Conservation (phyloP, 2,329 filamentous ascomycete species). For the Trichophyton benhamiae region DNA sequence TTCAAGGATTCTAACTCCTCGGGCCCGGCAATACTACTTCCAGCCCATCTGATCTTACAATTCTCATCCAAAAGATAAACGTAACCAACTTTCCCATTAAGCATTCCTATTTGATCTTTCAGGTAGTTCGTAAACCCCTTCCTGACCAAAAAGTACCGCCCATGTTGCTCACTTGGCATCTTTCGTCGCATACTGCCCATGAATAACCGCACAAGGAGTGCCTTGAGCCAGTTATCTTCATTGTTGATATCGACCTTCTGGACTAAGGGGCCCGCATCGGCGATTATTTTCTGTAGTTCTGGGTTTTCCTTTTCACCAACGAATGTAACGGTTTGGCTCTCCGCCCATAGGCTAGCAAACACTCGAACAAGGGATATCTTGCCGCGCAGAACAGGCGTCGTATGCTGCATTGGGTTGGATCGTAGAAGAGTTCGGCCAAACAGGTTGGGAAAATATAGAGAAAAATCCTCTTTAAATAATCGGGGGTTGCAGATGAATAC, state of each 20-base stretch:
- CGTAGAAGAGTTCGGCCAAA: slow-evolving; percentile 63
- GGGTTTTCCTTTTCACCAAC: slow-evolving; percentile 54
- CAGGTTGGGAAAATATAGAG: slow-evolving; percentile 90
- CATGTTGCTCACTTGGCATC: slow-evolving; percentile 40
- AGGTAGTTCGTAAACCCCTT: slow-evolving; percentile 45
- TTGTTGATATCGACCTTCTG: slow-evolving; percentile 82
- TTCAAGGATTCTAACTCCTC: slow-evolving; percentile 34
- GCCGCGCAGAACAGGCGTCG: slow-evolving; percentile 60
- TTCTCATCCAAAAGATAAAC: slow-evolving; percentile 79
- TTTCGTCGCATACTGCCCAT: slow-evolving; percentile 38
- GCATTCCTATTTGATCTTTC: slow-evolving; percentile 50
- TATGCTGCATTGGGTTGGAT: slow-evolving; percentile 47
- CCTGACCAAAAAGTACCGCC: slow-evolving; percentile 47
- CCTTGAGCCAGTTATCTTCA: slow-evolving; percentile 63
- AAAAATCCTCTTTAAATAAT: slow-evolving; percentile 69
- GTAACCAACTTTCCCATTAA: slow-evolving; percentile 90
- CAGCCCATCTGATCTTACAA: slow-evolving; percentile 89
- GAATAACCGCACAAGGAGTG: slow-evolving; percentile 45
- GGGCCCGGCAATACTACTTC: slow-evolving; percentile 44
- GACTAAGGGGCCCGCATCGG: slow-evolving; percentile 39
- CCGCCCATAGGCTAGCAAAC: slow-evolving; percentile 76
- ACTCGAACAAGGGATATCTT: slow-evolving; percentile 67
- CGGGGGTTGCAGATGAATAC: slow-evolving; percentile 74
- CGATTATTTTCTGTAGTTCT: slow-evolving; percentile 52
- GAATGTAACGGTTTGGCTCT: slow-evolving; percentile 66